Evolutionary conservation across 768 basidiomycete genomes (phyloP).

Genomic region (Dacryopinax primogenitus): DNA sequence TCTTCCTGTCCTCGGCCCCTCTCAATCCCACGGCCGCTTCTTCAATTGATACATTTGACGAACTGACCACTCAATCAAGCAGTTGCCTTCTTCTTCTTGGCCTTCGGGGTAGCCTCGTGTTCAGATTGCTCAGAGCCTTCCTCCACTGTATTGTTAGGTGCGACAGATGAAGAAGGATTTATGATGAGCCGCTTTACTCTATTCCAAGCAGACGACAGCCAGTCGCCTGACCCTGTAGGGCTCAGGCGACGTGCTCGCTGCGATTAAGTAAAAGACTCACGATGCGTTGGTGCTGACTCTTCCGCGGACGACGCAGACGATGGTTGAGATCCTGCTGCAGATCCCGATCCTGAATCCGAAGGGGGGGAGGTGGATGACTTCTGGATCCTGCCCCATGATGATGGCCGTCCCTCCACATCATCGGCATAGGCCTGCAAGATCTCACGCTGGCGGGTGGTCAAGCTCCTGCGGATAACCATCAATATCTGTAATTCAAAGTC

Average conservation of each 20-base stretch:
- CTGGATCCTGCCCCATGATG: constrained; percentile 12
- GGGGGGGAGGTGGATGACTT: not conserved
- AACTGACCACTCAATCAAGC: not conserved
- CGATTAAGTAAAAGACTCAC: not conserved
- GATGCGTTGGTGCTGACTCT: not conserved
- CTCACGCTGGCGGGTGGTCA: constrained; percentile 71
- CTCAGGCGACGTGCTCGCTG: constrained; percentile 1
- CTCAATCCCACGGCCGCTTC: not conserved
- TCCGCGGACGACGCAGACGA: not conserved
- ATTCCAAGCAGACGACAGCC: constrained; percentile 59
- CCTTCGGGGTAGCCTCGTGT: not conserved
- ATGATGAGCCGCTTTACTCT: constrained; percentile 56
- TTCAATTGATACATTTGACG: not conserved
- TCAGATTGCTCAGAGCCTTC: not conserved
- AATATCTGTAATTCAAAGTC: not conserved
- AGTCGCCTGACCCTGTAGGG: constrained; percentile 33
- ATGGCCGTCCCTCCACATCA: constrained; percentile 65
- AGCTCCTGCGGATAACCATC: constrained; percentile 40
- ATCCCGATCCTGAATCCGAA: not conserved
- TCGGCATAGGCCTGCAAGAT: constrained; percentile 83
- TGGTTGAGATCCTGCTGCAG: not conserved
- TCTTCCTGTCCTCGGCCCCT: not conserved
- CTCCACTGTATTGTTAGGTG: not conserved
- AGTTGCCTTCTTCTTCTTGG: not conserved
- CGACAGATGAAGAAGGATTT: constrained; percentile 15